Base-by-base conservation (phyloP, 805 yeast genomes). In the Pichia phayaonensis region DNA sequence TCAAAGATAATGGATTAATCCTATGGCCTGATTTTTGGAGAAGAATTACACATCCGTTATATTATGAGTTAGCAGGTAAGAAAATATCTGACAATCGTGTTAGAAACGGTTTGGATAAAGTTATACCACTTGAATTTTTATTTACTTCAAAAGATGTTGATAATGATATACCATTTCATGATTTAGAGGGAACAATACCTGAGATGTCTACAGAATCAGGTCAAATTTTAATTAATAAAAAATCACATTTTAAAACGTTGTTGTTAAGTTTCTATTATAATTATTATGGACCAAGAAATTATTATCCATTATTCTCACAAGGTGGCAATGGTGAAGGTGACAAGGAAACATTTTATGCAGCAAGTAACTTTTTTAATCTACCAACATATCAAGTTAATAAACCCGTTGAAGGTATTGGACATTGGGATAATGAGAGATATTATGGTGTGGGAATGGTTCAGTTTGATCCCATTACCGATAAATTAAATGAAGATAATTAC, bases 1-100 rank as follows among this genome's bases (percentile, higher is more conserved):
- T 77, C 65, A 55, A 53, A 7, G 61, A 71, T 8, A 65, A 70
- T 42, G 83, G 85, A 45, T 61, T 80, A 57, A 66, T 82, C 10
- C 58, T 79, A 31, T 78, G 83, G 83, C 83, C 83, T 2, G 83
- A 78, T 59, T 78, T 76, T 57, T 78, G 83, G 83, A 72, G 73
- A 55, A 66, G 83, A 41, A 75, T 79, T 8, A 77, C 82, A 0
- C 74, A 77, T 27, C 82, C 83, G 4, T 59, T 60, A 36, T 78
- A 69, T 57, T 78, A 75, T 56, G 57, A 67, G 23, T 67, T 78
- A 27, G 75, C 80, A 0, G 75, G 72, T 8, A 61, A 69, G 22
- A 45, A 55, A 21, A 42, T 68, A n/a, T 64, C 66, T n/a, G 46
- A 54, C 0, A 60, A 38, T 66, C 71, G 66, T 27, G 60, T 67